These are phyloP conservation scores for Sugiyamaella japonica DNA, from an alignment of 1,139 yeast species.

Conservation along the genomic window DNA sequence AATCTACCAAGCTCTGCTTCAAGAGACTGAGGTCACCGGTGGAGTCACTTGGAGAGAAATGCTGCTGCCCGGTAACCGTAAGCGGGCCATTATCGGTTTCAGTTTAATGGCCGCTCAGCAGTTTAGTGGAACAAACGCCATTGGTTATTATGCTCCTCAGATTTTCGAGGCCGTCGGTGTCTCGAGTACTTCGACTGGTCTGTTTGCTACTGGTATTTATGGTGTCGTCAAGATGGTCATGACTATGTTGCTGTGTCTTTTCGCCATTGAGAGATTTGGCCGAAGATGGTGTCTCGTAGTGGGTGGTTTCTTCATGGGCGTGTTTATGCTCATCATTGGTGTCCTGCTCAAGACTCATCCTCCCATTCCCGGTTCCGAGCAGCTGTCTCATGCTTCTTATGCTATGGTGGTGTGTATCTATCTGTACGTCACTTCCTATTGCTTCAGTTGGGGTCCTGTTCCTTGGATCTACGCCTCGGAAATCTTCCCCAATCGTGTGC, in stretches of 20 bases:
- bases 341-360: constrained; percentile 29
- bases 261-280: constrained; percentile 53
- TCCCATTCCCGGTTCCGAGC: constrained; percentile 12
- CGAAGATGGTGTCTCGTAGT: constrained; percentile 49
- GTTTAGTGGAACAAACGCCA: constrained; percentile 69
- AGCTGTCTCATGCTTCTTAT: constrained; percentile 18
- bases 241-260: constrained; percentile 45
- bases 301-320: constrained; percentile 47
- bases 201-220: constrained; percentile 59
- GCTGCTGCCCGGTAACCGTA: constrained; percentile 50
- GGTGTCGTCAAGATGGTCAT: constrained; percentile 48
- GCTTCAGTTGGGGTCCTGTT: constrained; percentile 69
- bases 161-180: constrained; percentile 47
- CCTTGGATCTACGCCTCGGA: constrained; percentile 59
- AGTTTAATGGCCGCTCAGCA: constrained; percentile 71
- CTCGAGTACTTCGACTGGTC: constrained; percentile 34
- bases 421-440: constrained; percentile 53
- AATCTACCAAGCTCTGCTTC: constrained; percentile 14
- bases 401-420: constrained; percentile 36
- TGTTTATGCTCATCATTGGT: constrained; percentile 39
- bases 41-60: constrained; percentile 43
- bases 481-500: constrained; percentile 59
- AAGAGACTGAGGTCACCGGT: constrained; percentile 51
- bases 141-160: constrained; percentile 48
- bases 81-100: constrained; percentile 54